Percentiles rank a stretch among this genome's conserved stretches.
Conservation (phyloP, 2,329 filamentous ascomycete genomes). For the Penicillium capsulatum region DNA sequence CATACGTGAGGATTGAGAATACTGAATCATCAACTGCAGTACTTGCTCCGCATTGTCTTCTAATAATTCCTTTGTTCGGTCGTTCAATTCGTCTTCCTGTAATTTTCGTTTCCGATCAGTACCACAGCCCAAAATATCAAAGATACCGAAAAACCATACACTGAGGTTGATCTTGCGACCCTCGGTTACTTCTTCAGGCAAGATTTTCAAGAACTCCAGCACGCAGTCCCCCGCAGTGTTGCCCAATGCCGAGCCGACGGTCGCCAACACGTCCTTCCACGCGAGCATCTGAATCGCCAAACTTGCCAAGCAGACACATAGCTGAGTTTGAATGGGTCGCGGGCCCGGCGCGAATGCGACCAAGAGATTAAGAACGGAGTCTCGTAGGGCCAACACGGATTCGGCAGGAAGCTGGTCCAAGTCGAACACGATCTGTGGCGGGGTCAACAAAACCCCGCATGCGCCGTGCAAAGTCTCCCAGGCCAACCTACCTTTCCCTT, state of each 20-base stretch:
- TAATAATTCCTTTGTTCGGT: slow-evolving; percentile 82
- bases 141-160: slow-evolving; percentile 61
- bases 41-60: slow-evolving; percentile 88
- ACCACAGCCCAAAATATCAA: neutral
- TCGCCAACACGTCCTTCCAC: slow-evolving; percentile 88
- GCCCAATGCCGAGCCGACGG: slow-evolving; percentile 72
- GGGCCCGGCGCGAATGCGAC: slow-evolving; percentile 77
- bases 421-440: slow-evolving; percentile 84
- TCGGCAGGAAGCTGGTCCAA: slow-evolving; percentile 77
- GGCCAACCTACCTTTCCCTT: slow-evolving; percentile 79
- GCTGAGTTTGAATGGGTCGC: slow-evolving; percentile 78
- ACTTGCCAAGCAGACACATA: slow-evolving; percentile 91
- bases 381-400: slow-evolving; percentile 71
- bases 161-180: slow-evolving; percentile 98
- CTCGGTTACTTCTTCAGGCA: slow-evolving; percentile 98
- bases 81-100: slow-evolving; percentile 79
- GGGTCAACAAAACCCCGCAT: neutral
- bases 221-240: slow-evolving; percentile 74
- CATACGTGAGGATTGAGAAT: slow-evolving; percentile 72
- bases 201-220: slow-evolving; percentile 91
- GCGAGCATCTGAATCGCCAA: slow-evolving; percentile 92
- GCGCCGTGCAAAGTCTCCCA: neutral
- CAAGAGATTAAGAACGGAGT: slow-evolving; percentile 76
- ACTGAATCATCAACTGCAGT: slow-evolving; percentile 79
- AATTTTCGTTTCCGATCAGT: slow-evolving; percentile 32